Base-by-base conservation (phyloP, 1,284 basidiomycete genomes). In the Ceratobasidium sp. region DNA sequence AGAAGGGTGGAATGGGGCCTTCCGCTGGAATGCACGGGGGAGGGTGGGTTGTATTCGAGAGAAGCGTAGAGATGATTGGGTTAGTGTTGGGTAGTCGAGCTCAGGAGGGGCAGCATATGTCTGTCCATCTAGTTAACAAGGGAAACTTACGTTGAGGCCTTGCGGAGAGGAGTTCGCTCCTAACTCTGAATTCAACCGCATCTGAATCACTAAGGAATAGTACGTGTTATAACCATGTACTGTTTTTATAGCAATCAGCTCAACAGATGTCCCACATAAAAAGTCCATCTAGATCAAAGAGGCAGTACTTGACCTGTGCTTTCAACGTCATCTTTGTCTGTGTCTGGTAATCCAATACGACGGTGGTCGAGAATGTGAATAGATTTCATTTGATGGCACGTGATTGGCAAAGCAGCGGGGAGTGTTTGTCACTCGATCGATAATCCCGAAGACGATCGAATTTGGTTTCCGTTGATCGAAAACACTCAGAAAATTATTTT, bases 281-380 rank as follows among this genome's bases (percentile, higher is more conserved):
- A 80, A 75, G 80, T 88, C 92, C 92, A 79, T 94, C 92, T 88
- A 94, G 87, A 79, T 93, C 92, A 77, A 94, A 94, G 66, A 93
- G 64, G 16, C 41, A 44, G 30, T 67, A 67, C 26, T 67, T 67
- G 38, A 67, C 55, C 28, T 67, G 49, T 5, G 63, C 49, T 21
- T 52, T 67, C 49, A 35, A 35, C n/a, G n/a, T n/a, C n/a, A n/a
- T n/a, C n/a, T n/a, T n/a, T n/a, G n/a, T n/a, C n/a, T n/a, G n/a
- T n/a, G n/a, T n/a, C n/a, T n/a, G n/a, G n/a, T n/a, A n/a, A n/a
- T n/a, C n/a, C n/a, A n/a, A n/a, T n/a, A n/a, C n/a, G n/a, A n/a
- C n/a, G n/a, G n/a, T n/a, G n/a, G n/a, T n/a, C n/a, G n/a, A n/a
- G n/a, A n/a, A n/a, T n/a, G n/a, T n/a, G n/a, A n/a, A n/a, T n/a